These are phyloP conservation scores for Syzygium syzygioides DNA, from an alignment of 441 rosid genomes.

Conservation along the genomic window DNA sequence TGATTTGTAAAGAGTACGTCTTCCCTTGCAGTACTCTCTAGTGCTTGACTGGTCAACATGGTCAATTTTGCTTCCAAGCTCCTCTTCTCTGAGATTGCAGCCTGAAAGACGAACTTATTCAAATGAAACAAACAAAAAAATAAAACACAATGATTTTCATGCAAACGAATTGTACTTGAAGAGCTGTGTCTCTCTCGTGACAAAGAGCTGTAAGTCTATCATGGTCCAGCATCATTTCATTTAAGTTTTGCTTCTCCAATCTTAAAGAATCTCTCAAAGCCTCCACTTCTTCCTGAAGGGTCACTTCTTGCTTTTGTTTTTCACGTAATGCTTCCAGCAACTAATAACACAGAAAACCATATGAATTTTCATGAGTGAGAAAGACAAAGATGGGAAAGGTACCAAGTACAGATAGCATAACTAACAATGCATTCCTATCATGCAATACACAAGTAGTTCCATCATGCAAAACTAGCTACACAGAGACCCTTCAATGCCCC, in stretches of 20 bases:
- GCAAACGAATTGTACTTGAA: neutral
- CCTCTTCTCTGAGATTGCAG: constrained; percentile 49
- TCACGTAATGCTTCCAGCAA: constrained; percentile 31
- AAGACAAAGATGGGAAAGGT: no score
- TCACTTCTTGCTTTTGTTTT: constrained; percentile 48
- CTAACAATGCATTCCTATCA: no score
- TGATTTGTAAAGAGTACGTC: no score
- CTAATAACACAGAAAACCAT: neutral
- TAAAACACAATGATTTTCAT: neutral
- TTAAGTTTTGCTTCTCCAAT: constrained; percentile 49
- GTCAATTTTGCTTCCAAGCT: constrained; percentile 48
- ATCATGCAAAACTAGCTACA: neutral
- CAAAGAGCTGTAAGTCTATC: constrained; percentile 48
- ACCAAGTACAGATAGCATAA: neutral
- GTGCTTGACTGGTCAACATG: no score
- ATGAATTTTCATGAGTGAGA: neutral
- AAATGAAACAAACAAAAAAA: neutral
- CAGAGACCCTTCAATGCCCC: no score
- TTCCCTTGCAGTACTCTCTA: no score
- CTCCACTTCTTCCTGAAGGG: constrained; percentile 57
- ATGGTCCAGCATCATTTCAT: constrained; percentile 40
- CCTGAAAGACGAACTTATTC: constrained; percentile 25
- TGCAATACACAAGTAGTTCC: no score
- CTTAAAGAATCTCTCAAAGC: constrained; percentile 29
- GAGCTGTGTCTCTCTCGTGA: constrained; percentile 45